Conservation (phyloP, 2,329 filamentous ascomycete genomes). For the Ustulina deusta region DNA sequence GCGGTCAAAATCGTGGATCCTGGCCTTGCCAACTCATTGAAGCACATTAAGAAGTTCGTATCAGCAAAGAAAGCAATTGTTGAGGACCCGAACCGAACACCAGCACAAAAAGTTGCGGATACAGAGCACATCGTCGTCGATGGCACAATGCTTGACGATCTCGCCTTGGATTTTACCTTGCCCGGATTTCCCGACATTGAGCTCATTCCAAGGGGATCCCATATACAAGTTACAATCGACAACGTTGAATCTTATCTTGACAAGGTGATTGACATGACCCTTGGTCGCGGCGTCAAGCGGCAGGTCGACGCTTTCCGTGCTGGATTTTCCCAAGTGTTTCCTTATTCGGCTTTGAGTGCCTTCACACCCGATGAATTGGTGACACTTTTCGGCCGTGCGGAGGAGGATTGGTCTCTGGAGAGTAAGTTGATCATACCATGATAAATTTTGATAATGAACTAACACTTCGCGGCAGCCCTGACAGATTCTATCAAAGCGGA, state of each 20-base stretch:
- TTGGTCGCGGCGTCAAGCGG: slow-evolving; percentile 86
- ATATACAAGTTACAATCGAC: slow-evolving; percentile 83
- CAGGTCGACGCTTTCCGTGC: slow-evolving; percentile 92
- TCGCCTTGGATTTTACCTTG: slow-evolving; percentile 93
- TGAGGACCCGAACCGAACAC: slow-evolving; percentile 72
- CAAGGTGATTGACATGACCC: slow-evolving; percentile 88
- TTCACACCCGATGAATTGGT: slow-evolving; percentile 97
- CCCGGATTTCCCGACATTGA: slow-evolving; percentile 92
- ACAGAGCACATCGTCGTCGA: slow-evolving; percentile 79
- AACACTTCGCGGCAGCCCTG: slow-evolving; percentile 70
- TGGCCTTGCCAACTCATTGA: slow-evolving; percentile 85
- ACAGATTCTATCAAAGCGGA: slow-evolving; percentile 99
- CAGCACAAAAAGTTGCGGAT: slow-evolving; percentile 77
- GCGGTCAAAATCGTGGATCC: slow-evolving; percentile 91
- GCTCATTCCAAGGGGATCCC: slow-evolving; percentile 78
- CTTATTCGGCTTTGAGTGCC: slow-evolving; percentile 89
- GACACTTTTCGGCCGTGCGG: slow-evolving; percentile 89
- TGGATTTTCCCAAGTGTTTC: slow-evolving; percentile 96
- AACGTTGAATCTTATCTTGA: slow-evolving; percentile 93
- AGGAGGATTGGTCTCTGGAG: slow-evolving; percentile 98
- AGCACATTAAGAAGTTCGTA: slow-evolving; percentile 87
- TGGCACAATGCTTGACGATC: slow-evolving; percentile 82
- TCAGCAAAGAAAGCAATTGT: slow-evolving; percentile 85
- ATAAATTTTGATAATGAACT: slow-evolving; percentile 40
- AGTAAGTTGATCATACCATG: slow-evolving; percentile 70